Evolutionary conservation across 1,284 basidiomycete species (phyloP).

Genomic region (Rhodotorula sp.): DNA sequence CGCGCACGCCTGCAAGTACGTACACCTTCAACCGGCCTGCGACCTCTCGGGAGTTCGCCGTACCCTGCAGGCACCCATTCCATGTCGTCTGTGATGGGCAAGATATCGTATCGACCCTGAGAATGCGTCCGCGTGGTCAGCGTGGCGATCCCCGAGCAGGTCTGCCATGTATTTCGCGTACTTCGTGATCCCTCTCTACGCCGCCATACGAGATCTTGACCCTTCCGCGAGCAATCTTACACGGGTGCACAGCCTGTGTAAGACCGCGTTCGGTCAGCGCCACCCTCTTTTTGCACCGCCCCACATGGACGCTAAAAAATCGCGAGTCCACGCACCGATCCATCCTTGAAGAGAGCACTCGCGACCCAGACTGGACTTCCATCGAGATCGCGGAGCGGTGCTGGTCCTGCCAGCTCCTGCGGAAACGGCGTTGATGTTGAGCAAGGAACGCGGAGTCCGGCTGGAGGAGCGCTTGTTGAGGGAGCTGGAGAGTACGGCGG

Average conservation of each 20-base stretch:
- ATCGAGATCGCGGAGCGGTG: slow-evolving; percentile 25
- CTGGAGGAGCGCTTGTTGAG: neutral
- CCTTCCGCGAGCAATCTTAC: slow-evolving; percentile 18
- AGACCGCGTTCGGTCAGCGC: no score
- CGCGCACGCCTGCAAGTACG: neutral
- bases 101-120: slow-evolving; percentile 35
- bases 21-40: slow-evolving; percentile 34
- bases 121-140: no score
- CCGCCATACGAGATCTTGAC: slow-evolving; percentile 23
- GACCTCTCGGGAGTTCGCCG: slow-evolving; percentile 32
- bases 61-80: slow-evolving; percentile 29
- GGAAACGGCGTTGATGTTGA: slow-evolving; percentile 9
- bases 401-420: neutral
- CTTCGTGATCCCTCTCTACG: slow-evolving; percentile 19
- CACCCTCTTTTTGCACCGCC: neutral
- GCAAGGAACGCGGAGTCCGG: slow-evolving; percentile 21
- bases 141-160: no score
- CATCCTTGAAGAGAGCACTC: slow-evolving; percentile 15
- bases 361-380: slow-evolving; percentile 18
- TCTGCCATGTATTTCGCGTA: neutral
- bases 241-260: slow-evolving; percentile 21
- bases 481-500: slow-evolving; percentile 2
- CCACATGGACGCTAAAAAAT: neutral
- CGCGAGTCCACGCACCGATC: no score
- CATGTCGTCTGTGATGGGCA: slow-evolving; percentile 35